Evolutionary conservation across 352 stramenopile species (phyloP), one percentile per base, ranked within the genome.

Genomic region (Blastocystis sp.): DNA sequence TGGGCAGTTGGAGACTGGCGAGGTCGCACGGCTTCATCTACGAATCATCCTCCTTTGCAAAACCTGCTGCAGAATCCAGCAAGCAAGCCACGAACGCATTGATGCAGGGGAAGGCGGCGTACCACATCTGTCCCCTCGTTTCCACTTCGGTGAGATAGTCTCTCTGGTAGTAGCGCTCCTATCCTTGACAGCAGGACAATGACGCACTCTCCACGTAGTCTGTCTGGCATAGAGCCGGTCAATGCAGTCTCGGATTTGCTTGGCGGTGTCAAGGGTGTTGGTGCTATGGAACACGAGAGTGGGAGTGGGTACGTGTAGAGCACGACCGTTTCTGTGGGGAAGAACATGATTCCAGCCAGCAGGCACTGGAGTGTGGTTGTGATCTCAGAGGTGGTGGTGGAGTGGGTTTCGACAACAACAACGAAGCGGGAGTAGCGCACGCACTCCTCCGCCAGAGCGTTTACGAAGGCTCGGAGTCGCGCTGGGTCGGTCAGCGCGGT

Each of bases 71-170:
- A 16, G 41, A 55, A 9, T 62, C 55, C 12, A 85, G 33, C 51
- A 85, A 85, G 29, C 74, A 85, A 10, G 74, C 74, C 35, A 59
- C 60, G 10, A 85, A 85, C 0, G 74, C 19, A 55, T 85, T 85
- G 3, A 85, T n/a, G 35, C 50, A 66, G 29, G 74, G 74, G 31
- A 85, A 55, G 33, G 41, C 1, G 0, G 55, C 50, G 61, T 55
- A 85, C 74, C 74, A 85, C 13, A 16, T 10, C 31, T 85, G 74
- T 10, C 29, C 26, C 6, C 16, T 13, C 33, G 74, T 85, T 41
- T 66, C 50, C 33, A 70, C 51, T 21, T 85, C 74, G 13, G 74
- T 85, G 19, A 85, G 29, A 29, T 60, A 85, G 24, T 50, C 59
- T 3, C 74, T 12, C 4, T 37, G 31, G 61, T 85, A 35, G 66